Conservation (phyloP, 169 alveolate species). For the Miamiensis avidus region DNA sequence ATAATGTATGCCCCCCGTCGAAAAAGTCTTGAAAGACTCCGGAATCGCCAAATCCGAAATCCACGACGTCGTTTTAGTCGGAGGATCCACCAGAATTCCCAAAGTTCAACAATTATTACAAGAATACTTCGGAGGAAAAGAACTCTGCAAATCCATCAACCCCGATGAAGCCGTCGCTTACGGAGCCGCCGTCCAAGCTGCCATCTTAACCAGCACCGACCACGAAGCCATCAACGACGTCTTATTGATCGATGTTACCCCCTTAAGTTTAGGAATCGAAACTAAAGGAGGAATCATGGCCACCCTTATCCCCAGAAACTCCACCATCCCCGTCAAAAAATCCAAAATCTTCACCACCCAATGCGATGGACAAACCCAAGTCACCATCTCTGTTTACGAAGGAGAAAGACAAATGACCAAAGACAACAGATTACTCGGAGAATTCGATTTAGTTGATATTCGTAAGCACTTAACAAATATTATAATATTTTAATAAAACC, state of each 20-base stretch:
- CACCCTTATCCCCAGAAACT: constrained; percentile 89
- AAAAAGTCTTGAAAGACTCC: constrained; percentile 44
- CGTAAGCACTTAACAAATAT: not conserved
- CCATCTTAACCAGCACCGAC: constrained; percentile 52
- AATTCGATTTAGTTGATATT: constrained; percentile 6
- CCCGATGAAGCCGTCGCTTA: constrained; percentile 72
- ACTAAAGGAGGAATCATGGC: constrained; percentile 96
- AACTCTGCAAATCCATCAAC: constrained; percentile 48
- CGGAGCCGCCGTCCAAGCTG: constrained; percentile 77
- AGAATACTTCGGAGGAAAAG: constrained; percentile 66
- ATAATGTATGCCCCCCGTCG: constrained; percentile 60
- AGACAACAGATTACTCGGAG: constrained; percentile 85
- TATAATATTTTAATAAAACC: constrained; percentile 48
- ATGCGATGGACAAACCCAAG: constrained; percentile 94
- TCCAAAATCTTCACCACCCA: constrained; percentile 94
- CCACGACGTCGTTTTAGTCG: constrained; percentile 64
- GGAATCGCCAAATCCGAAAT: constrained; percentile 32
- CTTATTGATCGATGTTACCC: constrained; percentile 92
- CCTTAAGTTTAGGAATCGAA: constrained; percentile 94
- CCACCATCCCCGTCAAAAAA: constrained; percentile 95
- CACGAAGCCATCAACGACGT: constrained; percentile 87
- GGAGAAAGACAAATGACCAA: constrained; percentile 96
- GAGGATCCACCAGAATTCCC: constrained; percentile 81
- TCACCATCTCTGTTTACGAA: constrained; percentile 92
- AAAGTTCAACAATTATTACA: constrained; percentile 51